Evolutionary conservation across 2,329 filamentous ascomycete genomes (phyloP).

Genomic region (Stachybotrys echinatus): DNA sequence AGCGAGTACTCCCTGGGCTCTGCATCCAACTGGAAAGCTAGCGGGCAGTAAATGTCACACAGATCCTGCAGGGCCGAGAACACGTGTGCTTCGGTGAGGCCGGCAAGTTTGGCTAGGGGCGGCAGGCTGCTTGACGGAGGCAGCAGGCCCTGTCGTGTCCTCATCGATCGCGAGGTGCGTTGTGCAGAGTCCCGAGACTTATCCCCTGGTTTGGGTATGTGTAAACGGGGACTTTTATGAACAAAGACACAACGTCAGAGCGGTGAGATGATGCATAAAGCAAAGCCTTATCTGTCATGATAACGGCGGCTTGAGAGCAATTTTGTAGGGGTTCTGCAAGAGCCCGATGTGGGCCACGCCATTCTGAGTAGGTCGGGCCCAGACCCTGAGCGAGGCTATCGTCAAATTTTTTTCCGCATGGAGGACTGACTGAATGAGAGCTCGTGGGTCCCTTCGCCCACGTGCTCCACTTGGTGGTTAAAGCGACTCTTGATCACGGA

Average conservation of each 20-base stretch:
- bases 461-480: conserved; percentile 14
- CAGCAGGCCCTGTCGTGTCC: conserved; percentile 13
- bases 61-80: conserved; percentile 25
- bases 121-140: conserved; percentile 38
- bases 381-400: conserved; percentile 14
- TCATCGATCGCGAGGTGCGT: conserved; percentile 4
- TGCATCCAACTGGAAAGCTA: conserved; percentile 15
- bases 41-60: conserved; percentile 32
- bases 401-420: conserved; percentile 10
- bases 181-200: neutral
- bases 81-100: conserved; percentile 21
- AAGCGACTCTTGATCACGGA: neutral
- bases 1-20: conserved; percentile 6
- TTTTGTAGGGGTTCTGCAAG: neutral
- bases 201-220: neutral
- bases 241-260: no score
- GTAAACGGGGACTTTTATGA: no score
- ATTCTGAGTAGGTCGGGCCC: conserved; percentile 12
- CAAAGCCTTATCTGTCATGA: neutral
- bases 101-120: conserved; percentile 23
- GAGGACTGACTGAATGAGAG: neutral
- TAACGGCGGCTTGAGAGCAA: conserved; percentile 1
- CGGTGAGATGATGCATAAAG: no score
- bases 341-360: conserved; percentile 9
- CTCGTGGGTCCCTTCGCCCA: conserved; percentile 4